These are phyloP conservation scores for Microascus cirrosus DNA, from an alignment of 2,329 filamentous ascomycete species.

Conservation along the genomic window DNA sequence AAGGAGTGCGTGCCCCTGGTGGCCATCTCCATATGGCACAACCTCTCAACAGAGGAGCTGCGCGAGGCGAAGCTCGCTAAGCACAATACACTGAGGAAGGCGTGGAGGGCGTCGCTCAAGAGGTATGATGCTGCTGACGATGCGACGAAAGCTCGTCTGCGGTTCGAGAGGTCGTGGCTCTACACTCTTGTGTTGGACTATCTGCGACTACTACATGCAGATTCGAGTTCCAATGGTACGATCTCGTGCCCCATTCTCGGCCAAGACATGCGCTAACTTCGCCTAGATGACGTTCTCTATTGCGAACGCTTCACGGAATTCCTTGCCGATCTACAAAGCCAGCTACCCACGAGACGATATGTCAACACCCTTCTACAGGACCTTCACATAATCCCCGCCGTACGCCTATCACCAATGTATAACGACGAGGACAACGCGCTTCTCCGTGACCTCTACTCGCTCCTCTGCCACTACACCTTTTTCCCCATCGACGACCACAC, in stretches of 20 bases:
- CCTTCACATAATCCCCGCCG: slow-evolving; percentile 67
- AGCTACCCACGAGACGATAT: slow-evolving; percentile 86
- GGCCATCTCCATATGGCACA: slow-evolving; percentile 92
- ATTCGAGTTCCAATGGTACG: slow-evolving; percentile 33
- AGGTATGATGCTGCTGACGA: slow-evolving; percentile 83
- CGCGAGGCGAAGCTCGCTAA: slow-evolving; percentile 65
- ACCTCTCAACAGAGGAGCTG: slow-evolving; percentile 66
- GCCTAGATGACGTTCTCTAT: slow-evolving; percentile 58
- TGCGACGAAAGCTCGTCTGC: slow-evolving; percentile 61
- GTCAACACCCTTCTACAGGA: slow-evolving; percentile 83
- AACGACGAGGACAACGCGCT: slow-evolving; percentile 63
- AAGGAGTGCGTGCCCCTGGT: slow-evolving; percentile 96
- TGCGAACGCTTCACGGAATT: slow-evolving; percentile 92
- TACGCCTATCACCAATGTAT: slow-evolving; percentile 69
- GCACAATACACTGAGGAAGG: slow-evolving; percentile 66
- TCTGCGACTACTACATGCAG: slow-evolving; percentile 57
- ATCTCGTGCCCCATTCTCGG: background rate
- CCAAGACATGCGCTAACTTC: slow-evolving; percentile 14
- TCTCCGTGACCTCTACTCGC: slow-evolving; percentile 65
- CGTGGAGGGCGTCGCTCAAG: slow-evolving; percentile 81
- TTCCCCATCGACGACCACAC: slow-evolving; percentile 91
- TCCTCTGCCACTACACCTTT: slow-evolving; percentile 78
- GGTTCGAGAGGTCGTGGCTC: slow-evolving; percentile 90
- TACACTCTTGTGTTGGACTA: slow-evolving; percentile 81
- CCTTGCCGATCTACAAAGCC: slow-evolving; percentile 80